phyloP scores from a whole-genome alignment of 2,329 filamentous ascomycete genomes.

The Ophiostoma sp. region DNA sequence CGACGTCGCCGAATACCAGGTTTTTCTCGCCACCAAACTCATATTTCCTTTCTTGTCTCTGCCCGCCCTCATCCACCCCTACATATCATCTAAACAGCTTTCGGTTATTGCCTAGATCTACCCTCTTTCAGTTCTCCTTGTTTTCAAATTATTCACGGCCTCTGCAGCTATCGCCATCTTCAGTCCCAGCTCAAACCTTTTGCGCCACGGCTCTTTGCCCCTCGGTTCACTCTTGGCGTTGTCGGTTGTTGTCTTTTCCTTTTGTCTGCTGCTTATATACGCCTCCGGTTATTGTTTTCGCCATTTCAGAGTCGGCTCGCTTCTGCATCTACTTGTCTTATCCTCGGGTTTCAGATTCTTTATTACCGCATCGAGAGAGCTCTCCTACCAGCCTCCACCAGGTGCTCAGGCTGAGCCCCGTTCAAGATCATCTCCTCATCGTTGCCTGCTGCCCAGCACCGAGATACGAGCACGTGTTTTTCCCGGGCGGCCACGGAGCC shows the following conservation, averaged over 20 bases:
- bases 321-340: background rate
- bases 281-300: background rate
- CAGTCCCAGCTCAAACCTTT: background rate
- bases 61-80: background rate
- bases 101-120: background rate
- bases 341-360: background rate
- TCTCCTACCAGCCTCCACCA: background rate
- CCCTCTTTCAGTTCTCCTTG: background rate
- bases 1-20: background rate
- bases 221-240: background rate
- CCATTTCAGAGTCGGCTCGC: background rate
- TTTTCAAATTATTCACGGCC: background rate
- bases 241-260: background rate
- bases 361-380: background rate
- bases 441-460: too few species aligned
- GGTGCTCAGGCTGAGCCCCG: background rate
- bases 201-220: background rate
- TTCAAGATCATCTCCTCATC: background rate
- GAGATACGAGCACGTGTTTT: too few species aligned
- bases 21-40: background rate
- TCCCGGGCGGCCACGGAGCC: too few species aligned
- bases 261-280: background rate
- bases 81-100: background rate
- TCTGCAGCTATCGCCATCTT: background rate
- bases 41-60: background rate